Evolutionary conservation across 495 filamentous ascomycete genomes (phyloP), one percentile per base, ranked within the genome.

Genomic region (Aspergillus asperescens): DNA sequence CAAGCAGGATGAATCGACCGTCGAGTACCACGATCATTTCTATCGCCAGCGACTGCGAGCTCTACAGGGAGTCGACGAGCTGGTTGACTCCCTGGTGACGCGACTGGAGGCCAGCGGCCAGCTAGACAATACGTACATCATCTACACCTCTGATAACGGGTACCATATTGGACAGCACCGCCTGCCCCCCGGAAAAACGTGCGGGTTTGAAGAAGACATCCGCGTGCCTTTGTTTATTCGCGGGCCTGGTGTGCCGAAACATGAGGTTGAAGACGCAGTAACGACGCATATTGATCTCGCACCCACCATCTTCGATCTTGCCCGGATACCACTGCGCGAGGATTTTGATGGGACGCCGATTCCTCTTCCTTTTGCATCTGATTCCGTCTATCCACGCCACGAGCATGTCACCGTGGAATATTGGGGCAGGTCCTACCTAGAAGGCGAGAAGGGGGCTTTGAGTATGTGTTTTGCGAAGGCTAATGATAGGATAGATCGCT

Each of bases 131-230:
- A 89, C 85, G 0, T 88, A 82, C 52, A 76, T 90, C 39, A 74
- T 90, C 44, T 88, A 85, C 61, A 84, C 84, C 1, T 83, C 80
- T 0, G 86, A 89, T 56, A 89, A 90, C 55, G 86, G 86, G 0
- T 89, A 83, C 62, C 84, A 88, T 55, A 85, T 89, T 46, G 80
- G 84, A 20, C 86, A 89, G 55, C 86, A 90, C 60, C 76, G 86
- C 5, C 58, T 88, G 25, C 81, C 81, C 9, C 84, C 86, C 1
- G 86, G 85, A 2, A 90, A 90, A 66, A 76, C 81, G 27, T 84
- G 80, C 48, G 83, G 83, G 1, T 89, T 80, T 46, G 84, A 88
- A 55, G 83, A 87, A 61, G 86, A 90, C 58, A 83, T 88, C 54
- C 83, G 86, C 28, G 78, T 90, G 1, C 86, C 86, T 0, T 68